These are phyloP conservation scores for Mycosphaerelloides madeirae DNA, from an alignment of 2,329 filamentous ascomycete genomes.

Conservation along the genomic window DNA sequence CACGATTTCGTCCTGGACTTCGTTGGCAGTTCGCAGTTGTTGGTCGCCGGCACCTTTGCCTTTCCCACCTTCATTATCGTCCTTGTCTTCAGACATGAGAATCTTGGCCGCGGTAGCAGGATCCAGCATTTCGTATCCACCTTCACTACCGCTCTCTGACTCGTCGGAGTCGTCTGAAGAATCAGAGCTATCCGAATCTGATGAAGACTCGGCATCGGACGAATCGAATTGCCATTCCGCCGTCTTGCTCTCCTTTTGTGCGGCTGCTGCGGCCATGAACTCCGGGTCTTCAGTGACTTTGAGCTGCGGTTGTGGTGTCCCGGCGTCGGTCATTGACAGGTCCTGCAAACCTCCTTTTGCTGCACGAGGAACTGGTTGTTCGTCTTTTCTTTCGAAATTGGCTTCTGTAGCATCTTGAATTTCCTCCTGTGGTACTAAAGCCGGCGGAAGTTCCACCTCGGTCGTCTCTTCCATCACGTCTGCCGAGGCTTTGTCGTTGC, in stretches of 20 bases:
- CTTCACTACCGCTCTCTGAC: constrained; percentile 49
- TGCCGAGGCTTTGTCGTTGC: constrained; percentile 3
- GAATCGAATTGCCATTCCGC: constrained; percentile 77
- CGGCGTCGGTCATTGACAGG: constrained; percentile 8
- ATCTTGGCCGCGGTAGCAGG: constrained; percentile 79
- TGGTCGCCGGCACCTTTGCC: constrained; percentile 41
- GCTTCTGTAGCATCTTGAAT: constrained; percentile 1
- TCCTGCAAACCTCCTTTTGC: constrained; percentile 1
- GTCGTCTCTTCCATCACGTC: constrained; percentile 16
- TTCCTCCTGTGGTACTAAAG: background rate
- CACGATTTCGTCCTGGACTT: constrained; percentile 50
- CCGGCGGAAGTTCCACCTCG: constrained; percentile 8
- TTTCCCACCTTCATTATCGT: constrained; percentile 71
- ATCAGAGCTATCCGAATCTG: constrained; percentile 42
- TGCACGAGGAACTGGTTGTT: too few relatives aligned
- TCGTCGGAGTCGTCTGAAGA: constrained; percentile 43
- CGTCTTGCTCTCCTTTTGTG: constrained; percentile 48
- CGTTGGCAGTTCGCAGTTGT: constrained; percentile 75
- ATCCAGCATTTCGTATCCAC: constrained; percentile 66
- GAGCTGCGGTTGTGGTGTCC: background rate
- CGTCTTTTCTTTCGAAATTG: background rate
- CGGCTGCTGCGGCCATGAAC: constrained; percentile 42
- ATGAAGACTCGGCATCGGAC: constrained; percentile 57
- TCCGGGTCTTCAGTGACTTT: constrained; percentile 36
- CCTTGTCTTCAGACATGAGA: constrained; percentile 76